Evolutionary conservation across 2,329 filamentous ascomycete species (phyloP).

Genomic region (Onygena corvina): DNA sequence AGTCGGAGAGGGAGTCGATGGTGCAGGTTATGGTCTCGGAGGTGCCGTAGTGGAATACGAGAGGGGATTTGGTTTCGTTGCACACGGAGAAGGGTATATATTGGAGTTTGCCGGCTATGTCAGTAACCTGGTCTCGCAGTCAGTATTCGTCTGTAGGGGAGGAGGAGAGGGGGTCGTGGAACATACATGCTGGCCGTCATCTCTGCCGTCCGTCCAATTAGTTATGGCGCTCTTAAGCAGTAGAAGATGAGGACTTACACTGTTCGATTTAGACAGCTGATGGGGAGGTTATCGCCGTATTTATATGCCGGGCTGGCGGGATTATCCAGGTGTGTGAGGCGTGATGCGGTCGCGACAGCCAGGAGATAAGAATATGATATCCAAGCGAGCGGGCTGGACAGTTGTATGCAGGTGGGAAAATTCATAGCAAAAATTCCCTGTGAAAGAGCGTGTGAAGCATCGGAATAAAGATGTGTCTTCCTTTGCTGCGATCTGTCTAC

Average conservation of each 20-base stretch:
- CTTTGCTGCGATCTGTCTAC: no score
- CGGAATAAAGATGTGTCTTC: background rate
- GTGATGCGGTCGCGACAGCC: background rate
- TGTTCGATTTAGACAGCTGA: constrained; percentile 41
- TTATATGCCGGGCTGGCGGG: constrained; percentile 29
- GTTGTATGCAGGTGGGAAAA: background rate
- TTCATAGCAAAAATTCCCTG: background rate
- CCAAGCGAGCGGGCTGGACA: background rate
- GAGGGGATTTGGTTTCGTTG: constrained; percentile 70
- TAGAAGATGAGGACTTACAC: constrained; percentile 30
- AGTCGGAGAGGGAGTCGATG: constrained; percentile 41
- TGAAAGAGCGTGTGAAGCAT: background rate
- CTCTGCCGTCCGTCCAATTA: constrained; percentile 43
- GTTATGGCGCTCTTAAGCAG: background rate
- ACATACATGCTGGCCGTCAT: constrained; percentile 62
- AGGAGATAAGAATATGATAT: background rate
- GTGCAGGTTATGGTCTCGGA: constrained; percentile 48
- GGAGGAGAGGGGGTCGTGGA: background rate
- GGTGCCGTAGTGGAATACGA: constrained; percentile 76
- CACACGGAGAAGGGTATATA: constrained; percentile 86
- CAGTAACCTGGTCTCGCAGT: constrained; percentile 21
- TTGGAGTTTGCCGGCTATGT: constrained; percentile 68
- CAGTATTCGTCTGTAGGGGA: background rate
- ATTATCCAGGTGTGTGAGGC: constrained; percentile 10
- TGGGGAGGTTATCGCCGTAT: constrained; percentile 39